Evolutionary conservation across 2,329 filamentous ascomycete species (phyloP).

Genomic region (Exophiala alcalophila): DNA sequence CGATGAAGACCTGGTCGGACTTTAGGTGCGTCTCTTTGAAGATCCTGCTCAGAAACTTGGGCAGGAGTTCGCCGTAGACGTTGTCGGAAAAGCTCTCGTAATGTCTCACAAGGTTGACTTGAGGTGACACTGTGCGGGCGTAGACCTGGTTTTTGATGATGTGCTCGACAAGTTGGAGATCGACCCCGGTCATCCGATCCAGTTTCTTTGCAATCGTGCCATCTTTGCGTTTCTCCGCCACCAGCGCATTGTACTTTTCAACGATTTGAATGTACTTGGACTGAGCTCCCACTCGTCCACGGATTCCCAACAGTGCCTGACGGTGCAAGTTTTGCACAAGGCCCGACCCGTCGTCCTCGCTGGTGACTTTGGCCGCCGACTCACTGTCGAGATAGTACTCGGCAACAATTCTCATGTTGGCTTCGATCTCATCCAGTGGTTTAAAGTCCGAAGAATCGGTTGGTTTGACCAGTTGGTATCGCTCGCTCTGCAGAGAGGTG

Average conservation of each 20-base stretch:
- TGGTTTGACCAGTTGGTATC: slow-evolving; percentile 74
- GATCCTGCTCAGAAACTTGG: slow-evolving; percentile 78
- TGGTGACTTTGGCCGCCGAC: slow-evolving; percentile 64
- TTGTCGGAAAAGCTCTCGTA: slow-evolving; percentile 91
- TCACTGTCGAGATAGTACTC: slow-evolving; percentile 74
- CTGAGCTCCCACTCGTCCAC: slow-evolving; percentile 37
- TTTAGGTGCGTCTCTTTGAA: slow-evolving; percentile 75
- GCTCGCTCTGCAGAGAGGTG: slow-evolving; percentile 64
- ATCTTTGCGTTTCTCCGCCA: slow-evolving; percentile 63
- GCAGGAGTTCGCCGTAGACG: slow-evolving; percentile 88
- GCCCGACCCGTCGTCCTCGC: slow-evolving; percentile 63
- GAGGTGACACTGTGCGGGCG: slow-evolving; percentile 84
- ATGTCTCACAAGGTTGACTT: slow-evolving; percentile 75
- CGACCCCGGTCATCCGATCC: slow-evolving; percentile 64
- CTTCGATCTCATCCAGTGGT: slow-evolving; percentile 65
- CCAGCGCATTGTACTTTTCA: slow-evolving; percentile 70
- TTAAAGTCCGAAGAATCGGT: slow-evolving; percentile 69
- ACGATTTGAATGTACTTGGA: slow-evolving; percentile 72
- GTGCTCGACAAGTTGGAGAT: slow-evolving; percentile 70
- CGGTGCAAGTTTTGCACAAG: slow-evolving; percentile 72
- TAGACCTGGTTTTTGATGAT: slow-evolving; percentile 80
- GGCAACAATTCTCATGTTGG: slow-evolving; percentile 66
- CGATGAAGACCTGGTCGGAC: slow-evolving; percentile 83
- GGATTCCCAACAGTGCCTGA: slow-evolving; percentile 64
- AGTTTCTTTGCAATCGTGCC: slow-evolving; percentile 72